Base-by-base conservation (phyloP, 257 asterid genomes). In the Craterostigma plantagineum region DNA sequence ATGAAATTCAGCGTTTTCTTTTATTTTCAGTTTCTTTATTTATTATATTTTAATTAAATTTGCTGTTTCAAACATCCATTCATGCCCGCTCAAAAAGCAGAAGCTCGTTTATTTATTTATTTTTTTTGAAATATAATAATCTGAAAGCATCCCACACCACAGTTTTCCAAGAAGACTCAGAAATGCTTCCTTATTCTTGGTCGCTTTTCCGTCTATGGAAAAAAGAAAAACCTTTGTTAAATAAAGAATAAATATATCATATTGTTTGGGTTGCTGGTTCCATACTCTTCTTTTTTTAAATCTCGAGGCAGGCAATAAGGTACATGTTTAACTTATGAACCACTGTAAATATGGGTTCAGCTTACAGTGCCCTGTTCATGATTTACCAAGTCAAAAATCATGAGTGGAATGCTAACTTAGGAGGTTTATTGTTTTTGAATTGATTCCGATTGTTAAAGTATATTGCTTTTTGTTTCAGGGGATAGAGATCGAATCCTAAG, bases 1-100 rank as follows among this genome's bases (percentile, higher is more conserved):
- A 70, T 86, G 91, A 90, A 65, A 62, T 87, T 87, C 92, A 87
- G 95, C 73, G 92, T 78, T 74, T 1, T 52, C 48, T 38, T 55
- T 23, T 45, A 42, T 61, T 61, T 30, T 44, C 16, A 40, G 6
- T 42, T 7, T 15, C 27, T 42, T 42, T 59, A 57, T 15, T 49
- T 42, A 38, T 37, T 53, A 4, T 2, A 13, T 7, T 11, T 38
- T 48, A 52, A 23, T 23, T 23, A 23, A 2, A 6, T 23, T 23
- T 23, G 30, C 30, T 23, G 30, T 55, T 78, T 72, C 81, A 82
- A 81, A 71, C 79, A 53, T 37, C 37, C 63, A 67, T 61, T 53
- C 80, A 61, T 49, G 42, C 81, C 91, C 94, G 86, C 86, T 78
- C 91, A 57, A 68, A 58, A 73, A 71, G 75, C 91, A 66, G 46